Conservation (phyloP, 805 yeast species). For the Isabelozyma rhagii region DNA sequence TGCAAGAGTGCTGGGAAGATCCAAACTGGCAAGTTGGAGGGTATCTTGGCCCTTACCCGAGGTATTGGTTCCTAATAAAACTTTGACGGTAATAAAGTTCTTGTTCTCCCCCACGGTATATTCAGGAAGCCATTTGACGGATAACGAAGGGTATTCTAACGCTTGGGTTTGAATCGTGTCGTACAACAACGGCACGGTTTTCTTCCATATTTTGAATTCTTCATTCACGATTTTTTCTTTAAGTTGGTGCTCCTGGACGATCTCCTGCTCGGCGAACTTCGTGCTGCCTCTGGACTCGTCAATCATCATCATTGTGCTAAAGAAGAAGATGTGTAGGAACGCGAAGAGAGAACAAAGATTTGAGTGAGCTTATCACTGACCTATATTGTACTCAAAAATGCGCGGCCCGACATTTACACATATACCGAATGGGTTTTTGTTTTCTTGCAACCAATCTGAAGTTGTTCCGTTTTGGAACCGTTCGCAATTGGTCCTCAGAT, state of each 20-base stretch:
- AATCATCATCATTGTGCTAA: no score
- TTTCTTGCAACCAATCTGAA: no score
- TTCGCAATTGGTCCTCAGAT: no score
- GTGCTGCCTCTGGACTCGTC: neutral
- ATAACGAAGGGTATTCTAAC: slow-evolving; percentile 66
- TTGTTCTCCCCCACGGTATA: slow-evolving; percentile 26
- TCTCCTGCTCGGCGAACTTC: slow-evolving; percentile 29
- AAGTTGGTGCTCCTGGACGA: slow-evolving; percentile 46
- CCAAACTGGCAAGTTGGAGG: slow-evolving; percentile 43
- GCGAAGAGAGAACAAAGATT: neutral
- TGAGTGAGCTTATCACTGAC: neutral
- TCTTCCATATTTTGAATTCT: slow-evolving; percentile 79
- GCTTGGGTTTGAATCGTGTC: slow-evolving; percentile 69
- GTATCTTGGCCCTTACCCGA: slow-evolving; percentile 38
- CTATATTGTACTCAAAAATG: no score
- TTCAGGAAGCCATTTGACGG: slow-evolving; percentile 66
- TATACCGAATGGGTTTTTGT: no score
- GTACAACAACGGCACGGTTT: slow-evolving; percentile 75
- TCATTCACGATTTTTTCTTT: slow-evolving; percentile 67
- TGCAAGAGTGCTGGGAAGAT: slow-evolving; percentile 50
- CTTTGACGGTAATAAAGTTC: slow-evolving; percentile 31
- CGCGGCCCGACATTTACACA: no score
- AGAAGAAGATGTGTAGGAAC: neutral
- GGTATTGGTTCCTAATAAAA: slow-evolving; percentile 49
- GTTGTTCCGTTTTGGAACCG: no score